A percentile compares a stretch with the other conserved stretches of the same genome.
Evolutionary conservation across 768 basidiomycete genomes (phyloP).

Genomic region (Boletus speciosus): DNA sequence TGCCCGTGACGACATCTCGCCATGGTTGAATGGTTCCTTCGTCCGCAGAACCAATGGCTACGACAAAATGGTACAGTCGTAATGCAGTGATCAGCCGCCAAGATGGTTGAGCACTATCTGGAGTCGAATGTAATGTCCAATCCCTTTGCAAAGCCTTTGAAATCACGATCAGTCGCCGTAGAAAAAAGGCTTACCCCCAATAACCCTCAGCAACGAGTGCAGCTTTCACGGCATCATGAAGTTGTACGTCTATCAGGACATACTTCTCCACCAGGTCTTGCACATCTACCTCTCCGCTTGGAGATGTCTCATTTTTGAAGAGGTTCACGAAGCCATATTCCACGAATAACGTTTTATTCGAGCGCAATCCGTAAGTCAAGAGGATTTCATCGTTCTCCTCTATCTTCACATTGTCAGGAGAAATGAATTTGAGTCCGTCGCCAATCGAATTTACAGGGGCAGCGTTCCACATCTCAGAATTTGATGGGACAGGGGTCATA

Average conservation of each 20-base stretch:
- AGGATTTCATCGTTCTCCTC: constrained; percentile 61
- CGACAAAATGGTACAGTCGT: constrained; percentile 55
- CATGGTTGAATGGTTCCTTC: constrained; percentile 43
- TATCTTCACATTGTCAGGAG: constrained; percentile 43
- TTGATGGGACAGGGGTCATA: constrained; percentile 41
- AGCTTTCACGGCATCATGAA: constrained; percentile 48
- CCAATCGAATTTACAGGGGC: constrained; percentile 35
- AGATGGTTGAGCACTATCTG: constrained; percentile 68
- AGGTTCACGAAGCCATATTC: constrained; percentile 86
- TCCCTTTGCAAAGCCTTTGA: constrained; percentile 45
- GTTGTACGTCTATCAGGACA: constrained; percentile 41
- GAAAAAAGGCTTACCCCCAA: constrained; percentile 63
- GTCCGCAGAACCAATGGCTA: constrained; percentile 24
- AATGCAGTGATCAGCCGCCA: constrained; percentile 74
- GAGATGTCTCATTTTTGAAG: constrained; percentile 24
- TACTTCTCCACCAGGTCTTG: constrained; percentile 49
- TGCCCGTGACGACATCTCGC: constrained; percentile 51
- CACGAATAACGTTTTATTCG: constrained; percentile 71
- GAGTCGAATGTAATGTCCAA: constrained; percentile 70
- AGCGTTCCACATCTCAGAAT: constrained; percentile 35
- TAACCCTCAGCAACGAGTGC: constrained; percentile 64
- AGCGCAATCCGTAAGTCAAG: constrained; percentile 77
- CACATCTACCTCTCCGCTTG: constrained; percentile 60
- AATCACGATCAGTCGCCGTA: background rate
- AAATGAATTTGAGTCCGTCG: constrained; percentile 49